These are phyloP conservation scores for Pinus tabuliformis DNA, from an alignment of 75 land plant genomes.

Conservation along the genomic window DNA sequence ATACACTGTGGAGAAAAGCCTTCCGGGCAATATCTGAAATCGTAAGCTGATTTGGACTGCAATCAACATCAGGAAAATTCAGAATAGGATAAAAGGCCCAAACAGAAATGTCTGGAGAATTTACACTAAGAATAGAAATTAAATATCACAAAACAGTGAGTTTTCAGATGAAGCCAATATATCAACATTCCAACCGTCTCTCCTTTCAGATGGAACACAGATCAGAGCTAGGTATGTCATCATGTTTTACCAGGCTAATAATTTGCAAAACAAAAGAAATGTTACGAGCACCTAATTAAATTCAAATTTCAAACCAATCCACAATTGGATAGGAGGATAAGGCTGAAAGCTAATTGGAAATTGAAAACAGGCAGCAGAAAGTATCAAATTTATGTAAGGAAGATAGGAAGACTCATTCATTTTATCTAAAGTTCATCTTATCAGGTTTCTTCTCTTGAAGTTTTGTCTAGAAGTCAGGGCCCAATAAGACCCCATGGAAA, in stretches of 20 bases:
- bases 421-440: no score
- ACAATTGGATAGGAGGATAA: no score
- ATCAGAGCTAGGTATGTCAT: no score
- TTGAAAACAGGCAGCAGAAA: no score
- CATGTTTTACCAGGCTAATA: not conserved
- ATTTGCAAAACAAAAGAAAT: not conserved
- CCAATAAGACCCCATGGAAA: no score
- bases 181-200: not conserved
- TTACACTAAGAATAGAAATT: not conserved
- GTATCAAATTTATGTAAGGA: no score
- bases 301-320: not conserved
- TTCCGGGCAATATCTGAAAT: conserved; percentile 97
- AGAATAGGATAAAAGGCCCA: not conserved
- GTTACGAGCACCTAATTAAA: not conserved
- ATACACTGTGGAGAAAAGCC: conserved; percentile 94
- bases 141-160: not conserved
- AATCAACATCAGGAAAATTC: not conserved
- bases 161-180: not conserved
- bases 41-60: conserved; percentile 86
- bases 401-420: no score
- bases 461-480: no score
- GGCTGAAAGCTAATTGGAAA: no score
- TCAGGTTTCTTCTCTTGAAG: no score
- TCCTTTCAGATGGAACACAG: no score
- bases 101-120: not conserved